A percentile compares a stretch with the other conserved stretches of the same genome.
These are phyloP conservation scores for Spathaspora boniae DNA, from an alignment of 805 yeast genomes.

Conservation along the genomic window DNA sequence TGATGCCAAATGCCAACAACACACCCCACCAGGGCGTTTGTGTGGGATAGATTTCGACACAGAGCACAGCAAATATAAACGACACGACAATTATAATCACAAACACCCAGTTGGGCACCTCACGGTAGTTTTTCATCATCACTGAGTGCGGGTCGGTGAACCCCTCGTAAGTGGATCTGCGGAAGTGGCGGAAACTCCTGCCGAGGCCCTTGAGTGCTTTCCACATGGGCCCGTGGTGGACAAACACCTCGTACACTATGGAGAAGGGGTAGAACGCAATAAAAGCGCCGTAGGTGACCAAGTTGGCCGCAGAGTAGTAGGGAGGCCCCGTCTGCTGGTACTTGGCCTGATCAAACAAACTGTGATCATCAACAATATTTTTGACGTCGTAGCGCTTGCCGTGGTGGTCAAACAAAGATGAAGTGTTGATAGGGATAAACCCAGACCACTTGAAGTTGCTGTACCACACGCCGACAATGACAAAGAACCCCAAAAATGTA, in stretches of 20 bases:
- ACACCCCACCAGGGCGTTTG: conserved; percentile 61
- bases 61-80: conserved; percentile 26
- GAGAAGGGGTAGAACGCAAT: conserved; percentile 25
- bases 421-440: conserved; percentile 37
- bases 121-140: conserved; percentile 28
- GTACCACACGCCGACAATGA: conserved; percentile 18
- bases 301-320: conserved; percentile 25
- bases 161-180: conserved; percentile 10
- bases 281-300: conserved; percentile 24
- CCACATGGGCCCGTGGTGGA: conserved; percentile 11
- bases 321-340: conserved; percentile 26
- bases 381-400: conserved; percentile 45
- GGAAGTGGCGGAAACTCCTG: conserved; percentile 10
- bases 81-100: conserved; percentile 21
- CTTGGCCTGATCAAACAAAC: conserved; percentile 21
- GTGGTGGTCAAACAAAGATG: conserved; percentile 42
- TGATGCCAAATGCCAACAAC: conserved; percentile 49
- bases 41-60: conserved; percentile 30
- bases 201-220: conserved; percentile 10
- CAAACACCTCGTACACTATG: conserved; percentile 11
- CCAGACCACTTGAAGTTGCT: conserved; percentile 21
- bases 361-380: conserved; percentile 35
- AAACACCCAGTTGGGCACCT: conserved; percentile 35
- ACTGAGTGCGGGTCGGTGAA: conserved; percentile 25
- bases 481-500: conserved; percentile 13